Evolutionary conservation across 192 early-diverging fungal species (phyloP).

Genomic region (Coemansia asiatica): DNA sequence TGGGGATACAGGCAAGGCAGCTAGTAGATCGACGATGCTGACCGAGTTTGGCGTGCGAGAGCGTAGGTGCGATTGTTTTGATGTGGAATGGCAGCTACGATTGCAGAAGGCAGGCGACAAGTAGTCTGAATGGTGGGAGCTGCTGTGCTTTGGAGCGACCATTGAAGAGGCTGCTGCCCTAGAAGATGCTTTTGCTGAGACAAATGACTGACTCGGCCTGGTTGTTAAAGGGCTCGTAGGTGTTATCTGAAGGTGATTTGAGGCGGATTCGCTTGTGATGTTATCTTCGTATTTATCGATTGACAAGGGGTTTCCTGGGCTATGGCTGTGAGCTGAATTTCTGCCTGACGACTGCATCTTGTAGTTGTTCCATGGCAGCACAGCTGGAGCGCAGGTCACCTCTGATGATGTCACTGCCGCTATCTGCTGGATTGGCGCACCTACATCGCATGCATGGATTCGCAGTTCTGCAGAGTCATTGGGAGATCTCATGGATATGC

Average conservation of each 20-base stretch:
- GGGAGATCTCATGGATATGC: too few relatives aligned
- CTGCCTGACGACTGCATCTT: not conserved
- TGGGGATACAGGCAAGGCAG: not conserved
- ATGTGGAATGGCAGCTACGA: not conserved
- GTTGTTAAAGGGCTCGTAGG: not conserved
- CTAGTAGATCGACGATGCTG: conserved; percentile 6
- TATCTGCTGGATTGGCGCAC: not conserved
- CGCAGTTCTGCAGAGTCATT: not conserved
- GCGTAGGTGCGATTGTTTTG: not conserved
- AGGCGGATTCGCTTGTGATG: not conserved
- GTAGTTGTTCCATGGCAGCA: conserved; percentile 2
- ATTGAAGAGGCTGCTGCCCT: not conserved
- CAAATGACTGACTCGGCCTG: not conserved
- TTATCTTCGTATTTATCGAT: not conserved
- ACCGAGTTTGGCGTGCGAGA: not conserved
- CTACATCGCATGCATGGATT: not conserved
- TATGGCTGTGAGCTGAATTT: not conserved
- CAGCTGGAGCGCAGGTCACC: not conserved
- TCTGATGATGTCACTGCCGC: too few relatives aligned
- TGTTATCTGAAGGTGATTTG: conserved; percentile 5
- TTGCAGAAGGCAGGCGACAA: conserved; percentile 1
- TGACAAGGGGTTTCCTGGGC: not conserved
- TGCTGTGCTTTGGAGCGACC: not conserved
- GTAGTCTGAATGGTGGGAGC: not conserved
- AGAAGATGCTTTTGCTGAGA: not conserved